Evolutionary conservation across 139 green algal species (phyloP), one percentile per base, ranked within the genome.

Genomic region (Haematococcus lacustris): DNA sequence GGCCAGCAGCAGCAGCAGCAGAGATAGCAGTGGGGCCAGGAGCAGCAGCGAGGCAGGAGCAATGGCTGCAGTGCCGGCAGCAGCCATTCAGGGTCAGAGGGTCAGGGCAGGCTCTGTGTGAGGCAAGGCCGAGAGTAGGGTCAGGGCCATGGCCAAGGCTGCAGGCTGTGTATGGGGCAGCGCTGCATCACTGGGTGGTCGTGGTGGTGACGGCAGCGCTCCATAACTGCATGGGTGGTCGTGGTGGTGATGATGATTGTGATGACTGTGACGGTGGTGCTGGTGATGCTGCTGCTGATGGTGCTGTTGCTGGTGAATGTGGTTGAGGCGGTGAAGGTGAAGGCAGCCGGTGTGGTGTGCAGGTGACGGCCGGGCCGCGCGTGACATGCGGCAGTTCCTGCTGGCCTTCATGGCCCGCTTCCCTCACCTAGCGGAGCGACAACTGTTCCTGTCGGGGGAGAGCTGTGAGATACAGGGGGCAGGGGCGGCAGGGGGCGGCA

Each of bases 321-420:
- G 28, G 32, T 67, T n/a, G n/a, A n/a, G n/a, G n/a, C n/a, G n/a
- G n/a, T n/a, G n/a, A n/a, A n/a, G n/a, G n/a, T n/a, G n/a, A n/a
- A n/a, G n/a, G n/a, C n/a, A n/a, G n/a, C n/a, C n/a, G n/a, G n/a
- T n/a, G n/a, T n/a, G n/a, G n/a, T n/a, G n/a, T n/a, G n/a, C 74
- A 90, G 85, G 85, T 34, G 89, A 94, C 66, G 80, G 47, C 2
- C 79, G 88, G 34, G 93, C 90, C 4, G 90, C 92, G 5, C 35
- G 65, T 3, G 90, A 96, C 78, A 66, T 70, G 33, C 68, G 71
- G 2, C 0, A 53, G 21, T 96, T 96, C 76, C 33, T 96, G 66
- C 71, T 88, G 23, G 71, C 80, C 35, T 93, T 88, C 71, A 34
- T 93, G 17, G 47, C 76, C 59, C 76, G 83, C 13, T 96, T 94